Base-by-base conservation (phyloP, 257 asterid species). In the Forsythia viridissima region DNA sequence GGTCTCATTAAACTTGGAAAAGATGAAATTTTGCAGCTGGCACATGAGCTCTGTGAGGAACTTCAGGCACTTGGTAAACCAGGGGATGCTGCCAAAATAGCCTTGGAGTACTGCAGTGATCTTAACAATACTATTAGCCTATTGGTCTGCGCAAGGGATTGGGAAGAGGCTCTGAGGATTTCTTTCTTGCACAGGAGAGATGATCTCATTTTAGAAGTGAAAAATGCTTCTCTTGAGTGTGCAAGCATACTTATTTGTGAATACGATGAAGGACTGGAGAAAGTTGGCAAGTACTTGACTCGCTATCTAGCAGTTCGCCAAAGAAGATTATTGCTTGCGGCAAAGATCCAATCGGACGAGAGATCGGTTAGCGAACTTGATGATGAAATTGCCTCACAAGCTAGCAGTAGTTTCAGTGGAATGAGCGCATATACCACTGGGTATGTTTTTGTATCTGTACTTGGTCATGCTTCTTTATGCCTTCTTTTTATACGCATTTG, bases 341-440 rank as follows among this genome's bases (percentile, higher is more conserved):
- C 97, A 66, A 91, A 89, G 63, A 89, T 96, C 74, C 90, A 91
- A 86, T 84, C 94, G 13, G 97, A 91, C 36, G 97, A 87, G 82
- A 88, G 39, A 34, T 80, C 94, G 15, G 46, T 82, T 55, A 84
- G 76, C 72, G 91, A 87, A 75, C 84, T 89, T 85, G 96, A 93
- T 80, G 97, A 96, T 88, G 99, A 93, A 80, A 92, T 92, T 69
- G 87, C 98, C 83, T 96, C 99, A 43, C 97, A 92, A 89, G 88
- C 95, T 70, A 92, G 97, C 91, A 93, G 97, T 85, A 93, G 81
- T 84, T 89, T 96, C 83, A 96, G 99, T 86, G 99, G 96, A 84
- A 91, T 95, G 99, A 95, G 99, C 70, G 98, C 99, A 46, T 96
- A 96, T 89, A 91, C 98, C 79, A 84, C 91, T 20, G 97, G 97